phyloP scores from a whole-genome alignment of 2,329 filamentous ascomycete species.

The Aspergillus floridensis region DNA sequence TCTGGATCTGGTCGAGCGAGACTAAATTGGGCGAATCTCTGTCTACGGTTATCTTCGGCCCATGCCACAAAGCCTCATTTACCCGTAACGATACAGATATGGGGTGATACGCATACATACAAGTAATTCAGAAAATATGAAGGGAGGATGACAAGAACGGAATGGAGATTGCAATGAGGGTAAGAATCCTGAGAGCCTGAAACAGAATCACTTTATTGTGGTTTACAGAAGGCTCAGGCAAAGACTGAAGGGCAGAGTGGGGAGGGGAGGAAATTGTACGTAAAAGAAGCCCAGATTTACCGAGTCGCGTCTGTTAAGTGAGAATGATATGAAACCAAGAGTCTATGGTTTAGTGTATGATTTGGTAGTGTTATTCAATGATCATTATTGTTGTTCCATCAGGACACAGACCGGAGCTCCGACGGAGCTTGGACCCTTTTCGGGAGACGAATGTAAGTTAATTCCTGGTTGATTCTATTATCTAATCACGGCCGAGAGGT shows the following conservation, averaged over 20 bases:
- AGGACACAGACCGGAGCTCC: conserved; percentile 18
- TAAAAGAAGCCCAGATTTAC: neutral
- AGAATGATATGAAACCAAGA: neutral
- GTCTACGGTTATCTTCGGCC: conserved; percentile 24
- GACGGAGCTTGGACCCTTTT: conserved; percentile 33
- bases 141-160: no score
- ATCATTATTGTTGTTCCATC: neutral
- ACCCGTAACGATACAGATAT: neutral
- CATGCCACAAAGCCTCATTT: neutral
- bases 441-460: conserved; percentile 1
- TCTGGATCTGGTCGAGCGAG: neutral
- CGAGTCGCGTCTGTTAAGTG: neutral
- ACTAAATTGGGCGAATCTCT: conserved; percentile 3
- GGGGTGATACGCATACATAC: neutral
- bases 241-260: neutral
- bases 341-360: no score
- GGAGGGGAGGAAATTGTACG: neutral
- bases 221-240: no score
- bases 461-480: neutral
- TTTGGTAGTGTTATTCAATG: neutral
- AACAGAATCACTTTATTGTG: no score
- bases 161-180: neutral
- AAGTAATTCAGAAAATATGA: no score
- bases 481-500: neutral
- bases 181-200: no score